A percentile compares a stretch with the other conserved stretches of the same genome.
phyloP scores from a whole-genome alignment of 225 moss, liverwort and hornwort genomes.

The Polytrichum formosum region DNA sequence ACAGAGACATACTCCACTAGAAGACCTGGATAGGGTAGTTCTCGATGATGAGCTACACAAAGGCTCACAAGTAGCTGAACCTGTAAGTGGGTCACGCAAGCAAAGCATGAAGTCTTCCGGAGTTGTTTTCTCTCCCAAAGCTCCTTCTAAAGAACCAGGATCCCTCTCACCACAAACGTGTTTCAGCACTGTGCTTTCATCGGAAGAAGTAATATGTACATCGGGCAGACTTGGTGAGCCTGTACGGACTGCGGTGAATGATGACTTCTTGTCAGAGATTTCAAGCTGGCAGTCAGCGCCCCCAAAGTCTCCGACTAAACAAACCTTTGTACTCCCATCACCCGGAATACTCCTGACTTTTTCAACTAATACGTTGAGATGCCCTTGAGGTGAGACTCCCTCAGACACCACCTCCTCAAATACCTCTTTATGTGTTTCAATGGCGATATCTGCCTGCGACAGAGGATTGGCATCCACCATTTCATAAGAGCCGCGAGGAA shows the following conservation, averaged over 20 bases:
- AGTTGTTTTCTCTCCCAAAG: constrained; percentile 7
- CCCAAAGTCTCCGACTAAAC: constrained; percentile 11
- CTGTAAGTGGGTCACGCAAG: constrained; percentile 9
- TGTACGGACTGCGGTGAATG: constrained; percentile 9
- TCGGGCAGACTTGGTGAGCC: neutral
- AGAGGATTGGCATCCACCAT: constrained; percentile 3
- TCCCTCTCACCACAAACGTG: constrained; percentile 8
- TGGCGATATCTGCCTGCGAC: neutral
- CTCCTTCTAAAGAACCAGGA: constrained; percentile 8
- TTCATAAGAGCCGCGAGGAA: neutral
- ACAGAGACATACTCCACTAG: constrained; percentile 16
- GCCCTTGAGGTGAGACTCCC: neutral
- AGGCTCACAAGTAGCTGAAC: constrained; percentile 15
- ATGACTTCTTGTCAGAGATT: constrained; percentile 5
- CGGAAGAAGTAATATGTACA: neutral
- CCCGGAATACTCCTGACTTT: constrained; percentile 11
- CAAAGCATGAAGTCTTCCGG: constrained; percentile 28
- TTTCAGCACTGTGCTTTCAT: constrained; percentile 13
- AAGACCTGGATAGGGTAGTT: constrained; percentile 11
- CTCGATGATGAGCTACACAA: constrained; percentile 21
- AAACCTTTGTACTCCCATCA: constrained; percentile 22
- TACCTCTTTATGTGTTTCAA: neutral
- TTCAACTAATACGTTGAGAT: neutral
- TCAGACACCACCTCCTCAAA: neutral
- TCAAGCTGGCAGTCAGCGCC: constrained; percentile 19